Evolutionary conservation across 495 filamentous ascomycete species (phyloP), one percentile per base, ranked within the genome.

Genomic region (Chaetomium cochliodes): DNA sequence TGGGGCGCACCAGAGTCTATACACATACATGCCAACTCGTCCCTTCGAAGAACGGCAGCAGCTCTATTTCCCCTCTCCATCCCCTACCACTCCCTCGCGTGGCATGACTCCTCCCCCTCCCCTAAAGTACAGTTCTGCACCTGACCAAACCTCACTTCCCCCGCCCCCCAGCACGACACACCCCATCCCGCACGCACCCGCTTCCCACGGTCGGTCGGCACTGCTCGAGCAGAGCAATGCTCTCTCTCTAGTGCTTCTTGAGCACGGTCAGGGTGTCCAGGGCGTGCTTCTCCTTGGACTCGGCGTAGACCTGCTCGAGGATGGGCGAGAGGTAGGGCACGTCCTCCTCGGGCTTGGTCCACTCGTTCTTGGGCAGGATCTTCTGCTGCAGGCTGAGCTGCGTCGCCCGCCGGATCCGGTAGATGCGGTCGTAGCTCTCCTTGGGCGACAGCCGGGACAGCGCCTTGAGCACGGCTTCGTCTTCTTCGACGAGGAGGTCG

Each of bases 341-440:
- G 59, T 76, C 81, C 65, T 80, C 76, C 69, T 77, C 77, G 61
- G 73, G 62, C 75, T 78, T 80, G 70, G 87, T 96, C 85, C 91
- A 91, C 79, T 97, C 86, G 63, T 83, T 75, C 78, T 86, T 85
- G 67, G 93, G 92, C 28, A 97, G 87, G 55, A 97, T 80, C 74
- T 90, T 90, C 78, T 97, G 93, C 69, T 71, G 72, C 66, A 78
- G 62, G 69, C 73, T 77, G 77, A 92, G 90, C 87, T 98, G 94
- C 81, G 93, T 89, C 70, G 94, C 96, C 76, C 94, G 87, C 76
- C 94, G 90, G 77, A 98, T 86, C 73, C 94, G 92, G 87, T 90
- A 98, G 74, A 97, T 87, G 78, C 94, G 93, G 83, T 98, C 94
- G 80, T 98, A 98, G 70, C 87, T 84, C 72, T 91, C 91, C 84